Evolutionary conservation across 148 eudicot species (phyloP).

Genomic region (Spergularia bocconei): DNA sequence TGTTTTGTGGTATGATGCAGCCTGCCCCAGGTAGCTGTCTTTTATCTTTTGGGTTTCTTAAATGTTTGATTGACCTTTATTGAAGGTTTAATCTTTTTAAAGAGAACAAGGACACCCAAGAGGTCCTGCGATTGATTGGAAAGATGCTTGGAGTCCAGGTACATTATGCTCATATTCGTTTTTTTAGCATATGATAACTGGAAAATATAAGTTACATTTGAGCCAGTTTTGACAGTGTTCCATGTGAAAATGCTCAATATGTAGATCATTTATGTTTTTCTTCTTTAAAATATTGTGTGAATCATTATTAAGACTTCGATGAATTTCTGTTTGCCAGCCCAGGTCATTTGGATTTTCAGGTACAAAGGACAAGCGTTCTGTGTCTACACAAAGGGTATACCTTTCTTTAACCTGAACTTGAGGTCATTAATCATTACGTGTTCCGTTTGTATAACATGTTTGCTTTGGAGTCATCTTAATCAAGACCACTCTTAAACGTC

Average conservation of each 20-base stretch:
- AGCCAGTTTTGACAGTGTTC: not conserved
- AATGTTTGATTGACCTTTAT: slow-evolving; percentile 8
- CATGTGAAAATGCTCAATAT: not conserved
- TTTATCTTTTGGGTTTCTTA: slow-evolving; percentile 12
- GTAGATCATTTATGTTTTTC: not conserved
- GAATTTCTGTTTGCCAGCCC: slow-evolving; percentile 47
- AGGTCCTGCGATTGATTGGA: slow-evolving; percentile 74
- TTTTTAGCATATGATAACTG: not conserved
- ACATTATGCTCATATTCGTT: not conserved
- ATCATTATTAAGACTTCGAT: slow-evolving; percentile 17
- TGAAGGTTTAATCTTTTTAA: slow-evolving; percentile 93
- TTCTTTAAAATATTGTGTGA: not conserved
- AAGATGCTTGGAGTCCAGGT: slow-evolving; percentile 98
- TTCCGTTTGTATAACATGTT: not conserved
- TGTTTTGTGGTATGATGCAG: not conserved
- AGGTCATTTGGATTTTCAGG: slow-evolving; percentile 96
- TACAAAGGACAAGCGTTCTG: slow-evolving; percentile 93
- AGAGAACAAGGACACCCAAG: slow-evolving; percentile 99
- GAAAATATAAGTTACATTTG: not conserved
- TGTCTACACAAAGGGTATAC: slow-evolving; percentile 80
- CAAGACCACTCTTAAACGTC: not conserved
- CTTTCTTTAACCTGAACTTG: slow-evolving; percentile 16
- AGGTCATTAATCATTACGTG: not conserved
- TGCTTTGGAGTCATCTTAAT: not conserved
- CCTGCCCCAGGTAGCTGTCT: not conserved